Evolutionary conservation across 1,284 basidiomycete species (phyloP), one percentile per base, ranked within the genome.

Genomic region (Microstroma glucosiphilum): DNA sequence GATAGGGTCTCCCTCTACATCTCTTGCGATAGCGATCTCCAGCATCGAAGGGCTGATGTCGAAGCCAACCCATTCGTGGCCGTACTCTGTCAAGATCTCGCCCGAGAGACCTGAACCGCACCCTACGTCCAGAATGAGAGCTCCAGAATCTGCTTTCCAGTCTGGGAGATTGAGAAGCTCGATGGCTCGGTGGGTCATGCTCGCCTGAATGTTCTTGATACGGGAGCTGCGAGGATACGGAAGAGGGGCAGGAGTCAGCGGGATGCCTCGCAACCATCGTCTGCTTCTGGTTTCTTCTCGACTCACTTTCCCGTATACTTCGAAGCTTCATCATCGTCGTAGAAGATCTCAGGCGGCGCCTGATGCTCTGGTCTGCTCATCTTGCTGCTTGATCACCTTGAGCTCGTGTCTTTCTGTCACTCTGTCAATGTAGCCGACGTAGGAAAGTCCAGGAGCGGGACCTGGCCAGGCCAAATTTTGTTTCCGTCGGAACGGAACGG

Each of bases 101-200:
- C 96, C 96, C 26, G 90, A 92, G n/a, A 99, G 81, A 1, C 96
- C 96, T n/a, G 90, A 92, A 6, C 96, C 96, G 76, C 94, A 98
- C 0, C 96, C 96, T 65, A 99, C 93, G 80, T 99, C 96, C 43
- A 98, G 86, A 12, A 99, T 82, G 74, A 90, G 65, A 1, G 69
- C 76, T 0, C 76, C 76, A 43, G 61, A 70, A 37, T 66, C 68
- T 37, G n/a, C 60, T 57, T 57, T 49, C 40, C 56, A 66, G 58
- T 83, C 83, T 1, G 92, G 89, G 23, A 97, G 81, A 71, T 87
- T 89, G 53, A 98, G 83, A 7, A 99, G 84, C 78, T 98, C 94
- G 51, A 99, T 81, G 0, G 93, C 93, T 65, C 96, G 86, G 72
- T 93, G 89, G 6, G 94, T 96, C 96, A 99, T 98, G 72, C 96